Conservation (phyloP, 2,329 filamentous ascomycete genomes). For the Berkeleyomyces rouxiae region DNA sequence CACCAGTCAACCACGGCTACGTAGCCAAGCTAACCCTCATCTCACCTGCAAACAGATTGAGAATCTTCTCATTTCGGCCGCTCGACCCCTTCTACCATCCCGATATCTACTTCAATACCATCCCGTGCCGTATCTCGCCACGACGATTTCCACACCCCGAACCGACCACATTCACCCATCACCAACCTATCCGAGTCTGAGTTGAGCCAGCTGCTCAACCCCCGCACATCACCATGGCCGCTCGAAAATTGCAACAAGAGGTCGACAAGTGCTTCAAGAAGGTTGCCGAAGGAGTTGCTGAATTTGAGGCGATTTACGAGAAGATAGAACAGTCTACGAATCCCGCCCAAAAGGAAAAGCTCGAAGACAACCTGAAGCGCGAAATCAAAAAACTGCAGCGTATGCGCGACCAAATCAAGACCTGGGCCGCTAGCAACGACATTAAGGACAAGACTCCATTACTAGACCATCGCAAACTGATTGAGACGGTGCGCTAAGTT, state of each 20-base stretch:
- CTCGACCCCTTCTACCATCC: background rate
- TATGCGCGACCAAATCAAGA: constrained; percentile 96
- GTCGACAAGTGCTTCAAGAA: constrained; percentile 99
- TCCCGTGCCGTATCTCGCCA: background rate
- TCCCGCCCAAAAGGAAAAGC: constrained; percentile 90
- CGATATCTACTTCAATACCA: background rate
- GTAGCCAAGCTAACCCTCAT: background rate
- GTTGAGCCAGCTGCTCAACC: constrained; percentile 14
- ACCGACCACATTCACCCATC: background rate
- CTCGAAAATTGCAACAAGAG: constrained; percentile 91
- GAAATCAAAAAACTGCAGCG: constrained; percentile 99
- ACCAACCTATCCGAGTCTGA: background rate
- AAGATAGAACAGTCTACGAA: constrained; percentile 92
- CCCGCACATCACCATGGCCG: constrained; percentile 52
- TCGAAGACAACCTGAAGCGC: constrained; percentile 93
- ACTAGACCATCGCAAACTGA: constrained; percentile 83
- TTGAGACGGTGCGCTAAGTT: constrained; percentile 63
- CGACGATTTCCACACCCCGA: background rate
- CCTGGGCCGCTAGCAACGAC: constrained; percentile 95
- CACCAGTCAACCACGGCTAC: background rate
- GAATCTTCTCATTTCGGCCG: background rate
- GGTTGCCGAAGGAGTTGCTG: constrained; percentile 77
- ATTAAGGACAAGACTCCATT: constrained; percentile 98
- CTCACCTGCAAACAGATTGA: background rate
- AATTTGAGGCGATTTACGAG: constrained; percentile 91